These are phyloP conservation scores for Agapanthus africanus DNA, from an alignment of 106 monocot species.

Conservation along the genomic window DNA sequence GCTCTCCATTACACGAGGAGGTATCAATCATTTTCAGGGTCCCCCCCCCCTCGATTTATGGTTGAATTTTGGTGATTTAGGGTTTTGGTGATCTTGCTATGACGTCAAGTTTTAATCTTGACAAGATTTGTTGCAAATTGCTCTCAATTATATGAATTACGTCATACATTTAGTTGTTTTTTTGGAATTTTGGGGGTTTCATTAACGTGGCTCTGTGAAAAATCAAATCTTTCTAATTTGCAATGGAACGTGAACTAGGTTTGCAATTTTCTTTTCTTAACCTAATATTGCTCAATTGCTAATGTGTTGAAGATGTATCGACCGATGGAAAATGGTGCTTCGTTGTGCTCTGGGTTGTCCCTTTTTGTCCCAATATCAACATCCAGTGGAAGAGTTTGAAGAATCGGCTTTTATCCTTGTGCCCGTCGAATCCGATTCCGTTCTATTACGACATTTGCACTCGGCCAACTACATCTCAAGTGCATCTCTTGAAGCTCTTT, in stretches of 20 bases:
- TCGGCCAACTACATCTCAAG: constrained; percentile 27
- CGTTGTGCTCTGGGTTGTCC: constrained; percentile 80
- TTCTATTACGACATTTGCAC: constrained; percentile 45
- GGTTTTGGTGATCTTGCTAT: too few relatives aligned
- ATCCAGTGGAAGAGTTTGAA: constrained; percentile 72
- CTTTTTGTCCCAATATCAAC: constrained; percentile 42
- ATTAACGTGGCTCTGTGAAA: background rate
- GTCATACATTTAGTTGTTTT: too few relatives aligned
- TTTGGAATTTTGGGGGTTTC: too few relatives aligned
- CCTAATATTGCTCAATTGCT: too few relatives aligned
- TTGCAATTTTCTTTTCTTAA: background rate
- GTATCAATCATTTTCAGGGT: constrained; percentile 33
- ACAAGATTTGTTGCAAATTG: too few relatives aligned
- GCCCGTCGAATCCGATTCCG: constrained; percentile 53
- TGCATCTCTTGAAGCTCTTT: constrained; percentile 75
- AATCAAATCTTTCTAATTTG: too few relatives aligned
- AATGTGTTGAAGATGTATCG: constrained; percentile 50
- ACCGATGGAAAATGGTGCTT: constrained; percentile 96
- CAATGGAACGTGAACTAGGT: too few relatives aligned
- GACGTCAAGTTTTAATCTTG: too few relatives aligned
- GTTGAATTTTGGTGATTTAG: too few relatives aligned
- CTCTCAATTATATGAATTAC: too few relatives aligned
- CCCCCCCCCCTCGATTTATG: too few relatives aligned
- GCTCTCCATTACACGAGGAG: constrained; percentile 67
- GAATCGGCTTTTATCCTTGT: constrained; percentile 52